Base-by-base conservation (phyloP, 192 early-diverging fungal genomes). In the Backusella westeae region DNA sequence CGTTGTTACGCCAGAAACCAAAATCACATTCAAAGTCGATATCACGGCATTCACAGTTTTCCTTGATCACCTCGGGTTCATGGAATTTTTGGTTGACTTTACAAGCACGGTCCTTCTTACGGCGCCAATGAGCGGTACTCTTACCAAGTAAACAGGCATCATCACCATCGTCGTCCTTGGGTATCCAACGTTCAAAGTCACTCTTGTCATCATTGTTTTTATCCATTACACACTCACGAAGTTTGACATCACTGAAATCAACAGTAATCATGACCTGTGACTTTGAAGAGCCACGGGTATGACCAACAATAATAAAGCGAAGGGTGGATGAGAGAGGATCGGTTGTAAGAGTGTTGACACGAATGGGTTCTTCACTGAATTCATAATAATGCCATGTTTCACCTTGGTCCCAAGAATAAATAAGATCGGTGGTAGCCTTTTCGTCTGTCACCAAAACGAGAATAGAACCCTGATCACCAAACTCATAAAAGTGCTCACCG, bases 101-200 rank as follows among this genome's bases (percentile, higher is more conserved):
- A 79, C 96, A 97, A 1, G 82, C 69, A 26, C 89, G 87, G 44
- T 87, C 85, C 1, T 82, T 74, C 84, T 94, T 94, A 76, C 96
- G 86, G 8, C 95, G 85, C 89, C 90, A 94, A 78, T 91, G 95
- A 6, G 83, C 80, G 4, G 89, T 85, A 78, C 89, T 77, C 73
- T 80, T 74, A 15, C 91, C 91, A 17, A 91, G 80, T 6, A 90
- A 78, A 71, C 94, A 95, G 14, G 86, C 82, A 67, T 91, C 82
- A 26, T 91, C 83, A 7, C 89, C 90, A 38, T 90, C 86, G 32
- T 86, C 85, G n/a, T 88, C 87, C 56, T 89, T 86, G 1, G 92
- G 90, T n/a, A 85, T 87, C 96, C 96, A 98, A 72, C 86, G 77
- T 75, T 98, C 95, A 91, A 97, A 99, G 80, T 98, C 97, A 77